Evolutionary conservation across 306 rosid species (phyloP), one percentile per base, ranked within the genome.

Genomic region (Purshia tridentata): DNA sequence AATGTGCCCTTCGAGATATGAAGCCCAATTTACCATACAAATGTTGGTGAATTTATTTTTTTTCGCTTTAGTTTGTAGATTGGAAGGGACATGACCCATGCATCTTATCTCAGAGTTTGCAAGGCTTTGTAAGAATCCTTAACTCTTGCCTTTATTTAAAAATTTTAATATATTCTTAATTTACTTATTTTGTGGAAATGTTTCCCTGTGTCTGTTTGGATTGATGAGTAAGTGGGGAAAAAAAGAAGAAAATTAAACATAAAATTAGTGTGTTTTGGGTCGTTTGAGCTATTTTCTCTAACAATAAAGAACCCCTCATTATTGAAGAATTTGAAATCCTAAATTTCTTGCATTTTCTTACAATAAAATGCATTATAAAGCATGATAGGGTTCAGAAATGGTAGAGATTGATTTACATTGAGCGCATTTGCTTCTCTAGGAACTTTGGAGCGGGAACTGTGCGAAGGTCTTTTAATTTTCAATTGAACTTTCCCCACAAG

Each of bases 91-190:
- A 79, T 74, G 83, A 64, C 49, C 68, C 71, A 59, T 79, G 75
- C 75, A 69, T 53, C 73, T 61, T 47, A 46, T 69, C 72, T 62
- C 53, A 47, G 63, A 14, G 61, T 46, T 53, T 69, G 47, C 52
- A 74, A 74, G 69, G 72, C 79, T 54, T 74, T 74, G 80, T 80
- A 69, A 74, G 83, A 74, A 41, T 14, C 35, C 41, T 9, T 4
- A 19, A 37, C 13, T 42, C 18, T 9, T 14, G 14, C 9, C 35
- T 61, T 6, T 11, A 29, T 29, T 29, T 29, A 29, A 29, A 29
- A 1, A 9, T 60, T 18, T 4, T 18, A 6, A 12, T 8, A 11
- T 3, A 46, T 18, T 29, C 0, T 40, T 22, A 29, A 22, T 69
- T 16, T 39, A 10, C 39, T 52, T 52, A 23, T 3, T 69, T 51